Conservation (phyloP, 169 alveolate genomes). For the Theileria sp. region DNA sequence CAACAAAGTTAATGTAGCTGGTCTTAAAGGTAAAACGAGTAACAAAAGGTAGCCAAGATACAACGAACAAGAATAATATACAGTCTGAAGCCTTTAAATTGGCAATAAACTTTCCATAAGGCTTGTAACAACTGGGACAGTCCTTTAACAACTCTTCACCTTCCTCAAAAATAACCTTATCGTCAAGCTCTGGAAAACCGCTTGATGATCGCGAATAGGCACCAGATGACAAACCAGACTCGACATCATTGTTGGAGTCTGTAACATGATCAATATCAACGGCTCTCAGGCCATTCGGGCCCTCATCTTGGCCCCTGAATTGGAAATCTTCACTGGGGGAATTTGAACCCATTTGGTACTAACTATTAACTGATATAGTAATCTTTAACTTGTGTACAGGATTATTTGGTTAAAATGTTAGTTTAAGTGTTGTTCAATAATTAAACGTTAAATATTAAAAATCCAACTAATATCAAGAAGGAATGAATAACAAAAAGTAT, state of each 20-base stretch:
- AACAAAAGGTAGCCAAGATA: not conserved
- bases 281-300: not conserved
- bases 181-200: not conserved
- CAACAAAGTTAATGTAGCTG: conserved; percentile 11
- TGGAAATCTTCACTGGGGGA: not conserved
- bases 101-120: conserved; percentile 1
- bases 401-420: not conserved
- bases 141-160: conserved; percentile 10
- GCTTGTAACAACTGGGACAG: conserved; percentile 10
- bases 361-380: not conserved
- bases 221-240: not conserved
- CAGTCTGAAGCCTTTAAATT: not conserved
- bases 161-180: conserved; percentile 7
- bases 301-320: not conserved
- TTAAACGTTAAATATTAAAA: too few species aligned
- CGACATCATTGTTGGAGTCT: not conserved
- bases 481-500: not conserved
- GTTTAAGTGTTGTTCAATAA: not conserved
- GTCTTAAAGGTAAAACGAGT: not conserved
- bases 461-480: not conserved
- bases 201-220: not conserved
- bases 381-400: not conserved
- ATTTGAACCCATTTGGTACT: not conserved
- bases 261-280: not conserved
- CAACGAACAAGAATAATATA: not conserved